Evolutionary conservation across 345 rosid genomes (phyloP), one percentile per base, ranked within the genome.

Genomic region (Aquilaria sinensis): DNA sequence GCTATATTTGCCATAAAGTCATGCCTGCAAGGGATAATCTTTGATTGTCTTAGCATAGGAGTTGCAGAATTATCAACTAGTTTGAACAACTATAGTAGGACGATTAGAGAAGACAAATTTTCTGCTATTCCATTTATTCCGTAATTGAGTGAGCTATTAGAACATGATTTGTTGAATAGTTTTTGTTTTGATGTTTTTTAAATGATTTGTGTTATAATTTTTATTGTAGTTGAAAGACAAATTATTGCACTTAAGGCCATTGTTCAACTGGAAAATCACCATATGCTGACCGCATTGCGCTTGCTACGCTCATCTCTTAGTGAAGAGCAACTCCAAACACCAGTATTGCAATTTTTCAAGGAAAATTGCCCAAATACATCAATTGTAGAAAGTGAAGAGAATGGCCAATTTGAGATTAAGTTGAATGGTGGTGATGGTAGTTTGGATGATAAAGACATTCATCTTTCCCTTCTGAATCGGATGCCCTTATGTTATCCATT

Each of bases 241-340:
- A 65, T 72, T 59, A 85, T 79, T 65, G 97, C 95, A 53, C 74
- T 86, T 15, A 90, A 85, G 57, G 88, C 92, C 9, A 80, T 80
- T 11, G 83, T 95, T 53, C 95, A 90, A 65, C 83, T 86, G 64
- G 89, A 86, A 72, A 76, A 86, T 61, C 92, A 86, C 51, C 85
- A 79, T 31, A 71, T 69, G 51, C 61, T 82, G 50, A 85, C 90
- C 15, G 79, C 74, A 51, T 30, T 93, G 60, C 84, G 77, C 23
- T 80, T 88, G 71, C 83, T 90, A 3, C 76, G 83, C 29, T 86
- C 99, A 2, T 77, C 73, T 67, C 75, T 85, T 46, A 72, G 60
- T 0, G 63, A 85, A 61, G 83, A 81, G 58, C 90, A 90, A 76
- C 75, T 83, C 14, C 65, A 73, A 16, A 78, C 72, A 31, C 89